These are phyloP conservation scores for Cladosporium sp. DNA, from an alignment of 2,329 filamentous ascomycete species.

Conservation along the genomic window DNA sequence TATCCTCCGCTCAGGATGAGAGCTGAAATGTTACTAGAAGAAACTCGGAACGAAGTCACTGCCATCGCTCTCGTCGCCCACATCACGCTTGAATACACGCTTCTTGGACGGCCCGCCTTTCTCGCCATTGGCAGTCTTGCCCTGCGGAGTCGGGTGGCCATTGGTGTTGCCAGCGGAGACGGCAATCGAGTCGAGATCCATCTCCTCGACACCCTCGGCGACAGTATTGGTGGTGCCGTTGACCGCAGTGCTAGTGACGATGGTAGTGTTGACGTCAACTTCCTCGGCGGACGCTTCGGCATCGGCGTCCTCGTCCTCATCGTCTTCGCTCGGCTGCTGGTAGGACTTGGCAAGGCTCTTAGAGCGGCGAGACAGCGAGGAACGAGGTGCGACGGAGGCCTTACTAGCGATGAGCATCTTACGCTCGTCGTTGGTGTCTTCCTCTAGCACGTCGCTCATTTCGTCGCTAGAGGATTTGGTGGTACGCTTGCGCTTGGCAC, in stretches of 20 bases:
- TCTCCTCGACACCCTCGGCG: background rate
- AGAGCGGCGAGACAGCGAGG: conserved; percentile 15
- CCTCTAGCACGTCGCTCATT: conserved; percentile 22
- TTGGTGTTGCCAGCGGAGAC: background rate
- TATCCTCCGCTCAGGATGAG: too few relatives aligned
- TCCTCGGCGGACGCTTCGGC: background rate
- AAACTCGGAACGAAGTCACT: conserved; percentile 8
- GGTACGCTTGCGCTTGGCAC: conserved; percentile 11
- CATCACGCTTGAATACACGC: conserved; percentile 3
- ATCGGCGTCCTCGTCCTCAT: background rate
- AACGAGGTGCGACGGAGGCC: too few relatives aligned
- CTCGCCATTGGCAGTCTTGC: background rate
- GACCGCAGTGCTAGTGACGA: background rate
- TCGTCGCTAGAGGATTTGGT: conserved; percentile 17
- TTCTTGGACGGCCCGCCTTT: background rate
- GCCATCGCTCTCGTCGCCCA: conserved; percentile 11
- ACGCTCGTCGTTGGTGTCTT: conserved; percentile 23
- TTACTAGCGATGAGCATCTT: conserved; percentile 13
- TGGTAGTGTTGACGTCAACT: background rate
- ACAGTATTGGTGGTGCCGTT: conserved; percentile 9
- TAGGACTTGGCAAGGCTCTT: conserved; percentile 13
- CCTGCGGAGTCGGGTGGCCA: background rate
- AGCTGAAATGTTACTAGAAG: too few relatives aligned
- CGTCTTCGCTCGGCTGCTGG: conserved; percentile 7
- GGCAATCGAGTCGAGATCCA: background rate